A percentile compares a stretch with the other conserved stretches of the same genome.
These are phyloP conservation scores for Alternaria arborescens DNA, from an alignment of 2,329 filamentous ascomycete genomes.

Conservation along the genomic window DNA sequence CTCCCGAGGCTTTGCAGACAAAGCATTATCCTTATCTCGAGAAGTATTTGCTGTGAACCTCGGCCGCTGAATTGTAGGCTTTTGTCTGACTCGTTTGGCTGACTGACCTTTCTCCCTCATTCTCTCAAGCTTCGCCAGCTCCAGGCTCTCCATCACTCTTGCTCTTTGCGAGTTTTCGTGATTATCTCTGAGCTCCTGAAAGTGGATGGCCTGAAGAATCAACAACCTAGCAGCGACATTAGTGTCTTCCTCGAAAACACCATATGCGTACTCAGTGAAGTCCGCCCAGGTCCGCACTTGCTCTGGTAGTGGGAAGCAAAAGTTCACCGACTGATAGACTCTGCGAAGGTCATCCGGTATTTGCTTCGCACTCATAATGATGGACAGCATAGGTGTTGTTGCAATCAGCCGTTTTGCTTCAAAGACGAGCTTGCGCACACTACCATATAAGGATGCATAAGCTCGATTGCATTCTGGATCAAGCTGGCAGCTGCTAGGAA, in stretches of 20 bases:
- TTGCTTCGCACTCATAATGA: constrained; percentile 12
- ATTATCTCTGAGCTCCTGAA: constrained; percentile 6
- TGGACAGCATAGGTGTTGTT: background rate
- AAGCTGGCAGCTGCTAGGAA: constrained; percentile 1
- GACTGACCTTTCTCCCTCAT: background rate
- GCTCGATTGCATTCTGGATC: background rate
- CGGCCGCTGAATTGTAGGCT: background rate
- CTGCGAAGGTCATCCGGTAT: constrained; percentile 9
- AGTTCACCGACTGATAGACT: background rate
- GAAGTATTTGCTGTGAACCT: background rate
- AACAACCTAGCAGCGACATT: constrained; percentile 3
- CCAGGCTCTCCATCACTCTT: background rate
- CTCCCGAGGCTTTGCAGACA: background rate
- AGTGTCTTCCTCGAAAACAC: background rate
- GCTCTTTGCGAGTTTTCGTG: background rate
- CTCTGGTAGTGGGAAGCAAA: constrained; percentile 2
- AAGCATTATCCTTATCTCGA: background rate
- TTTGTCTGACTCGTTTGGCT: background rate
- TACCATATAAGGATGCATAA: background rate
- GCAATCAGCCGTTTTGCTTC: constrained; percentile 9
- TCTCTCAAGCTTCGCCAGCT: background rate
- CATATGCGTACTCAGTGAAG: background rate
- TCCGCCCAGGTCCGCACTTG: background rate
- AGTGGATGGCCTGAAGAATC: constrained; percentile 18
- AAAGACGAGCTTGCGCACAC: constrained; percentile 2